These are phyloP conservation scores for Hansenula sp. DNA, from an alignment of 1,139 yeast genomes.

Conservation along the genomic window DNA sequence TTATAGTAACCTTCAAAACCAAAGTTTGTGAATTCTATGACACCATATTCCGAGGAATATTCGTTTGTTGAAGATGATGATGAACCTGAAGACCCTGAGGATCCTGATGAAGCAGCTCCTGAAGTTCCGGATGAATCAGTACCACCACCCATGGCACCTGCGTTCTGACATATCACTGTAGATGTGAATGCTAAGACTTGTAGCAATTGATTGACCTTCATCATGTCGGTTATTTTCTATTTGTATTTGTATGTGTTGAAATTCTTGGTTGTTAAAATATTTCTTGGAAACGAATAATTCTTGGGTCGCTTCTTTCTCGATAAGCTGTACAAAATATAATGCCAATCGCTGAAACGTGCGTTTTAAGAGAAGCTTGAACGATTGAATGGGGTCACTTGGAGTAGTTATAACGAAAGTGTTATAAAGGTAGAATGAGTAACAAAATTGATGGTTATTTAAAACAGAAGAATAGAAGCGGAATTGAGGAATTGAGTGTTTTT, in stretches of 20 bases:
- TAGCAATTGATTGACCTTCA: background rate
- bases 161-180: background rate
- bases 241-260: too few relatives aligned
- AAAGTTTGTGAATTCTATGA: slow-evolving; percentile 51
- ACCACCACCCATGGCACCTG: background rate
- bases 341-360: too few relatives aligned
- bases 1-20: slow-evolving; percentile 65
- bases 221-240: background rate
- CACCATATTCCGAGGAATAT: slow-evolving; percentile 27
- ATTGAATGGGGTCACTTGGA: background rate
- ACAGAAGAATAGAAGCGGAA: background rate
- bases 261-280: too few relatives aligned
- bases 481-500: background rate
- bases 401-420: too few relatives aligned
- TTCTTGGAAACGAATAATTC: too few relatives aligned
- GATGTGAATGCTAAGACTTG: background rate
- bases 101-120: background rate
- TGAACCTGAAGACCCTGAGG: slow-evolving; percentile 6
- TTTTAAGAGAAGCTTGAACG: background rate
- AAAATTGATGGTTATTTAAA: too few relatives aligned
- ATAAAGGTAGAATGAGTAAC: too few relatives aligned
- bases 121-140: background rate
- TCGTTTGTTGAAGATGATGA: slow-evolving; percentile 5
- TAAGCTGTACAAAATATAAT: too few relatives aligned
- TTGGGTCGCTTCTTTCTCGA: too few relatives aligned